Conservation (phyloP, 306 rosid species). For the Quercus engelmannii region DNA sequence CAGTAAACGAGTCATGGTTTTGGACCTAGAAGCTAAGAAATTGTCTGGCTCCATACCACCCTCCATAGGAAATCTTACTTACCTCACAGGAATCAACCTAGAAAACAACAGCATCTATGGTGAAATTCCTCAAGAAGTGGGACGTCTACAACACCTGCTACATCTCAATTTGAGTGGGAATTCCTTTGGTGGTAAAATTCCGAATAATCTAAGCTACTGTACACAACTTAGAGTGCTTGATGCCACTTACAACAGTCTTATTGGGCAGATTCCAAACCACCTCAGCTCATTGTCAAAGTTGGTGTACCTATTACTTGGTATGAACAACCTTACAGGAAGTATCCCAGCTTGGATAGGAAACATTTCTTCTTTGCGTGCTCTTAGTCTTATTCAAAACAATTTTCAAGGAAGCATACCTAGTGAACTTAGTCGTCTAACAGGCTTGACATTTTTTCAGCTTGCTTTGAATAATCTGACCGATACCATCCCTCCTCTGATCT, state of each 20-base stretch:
- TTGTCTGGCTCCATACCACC: constrained; percentile 32
- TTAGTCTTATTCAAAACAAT: constrained; percentile 23
- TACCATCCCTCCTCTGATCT: constrained; percentile 32
- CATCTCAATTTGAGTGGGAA: constrained; percentile 25
- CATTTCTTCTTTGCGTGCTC: constrained; percentile 25
- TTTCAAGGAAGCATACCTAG: constrained; percentile 41
- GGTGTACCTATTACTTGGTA: background rate
- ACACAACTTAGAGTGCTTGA: constrained; percentile 4
- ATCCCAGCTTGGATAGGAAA: constrained; percentile 59
- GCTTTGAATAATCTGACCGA: constrained; percentile 29
- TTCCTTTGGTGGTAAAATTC: constrained; percentile 36
- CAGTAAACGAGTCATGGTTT: constrained; percentile 16
- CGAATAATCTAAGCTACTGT: constrained; percentile 39
- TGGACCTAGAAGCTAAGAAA: constrained; percentile 14
- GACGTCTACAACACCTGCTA: constrained; percentile 20
- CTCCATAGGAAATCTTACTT: constrained; percentile 43
- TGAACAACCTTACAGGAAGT: constrained; percentile 36
- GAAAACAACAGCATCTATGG: constrained; percentile 22
- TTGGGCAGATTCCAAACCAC: constrained; percentile 25
- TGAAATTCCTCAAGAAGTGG: constrained; percentile 38
- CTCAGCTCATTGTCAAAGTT: constrained; percentile 18
- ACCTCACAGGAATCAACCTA: constrained; percentile 21
- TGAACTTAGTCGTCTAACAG: constrained; percentile 28
- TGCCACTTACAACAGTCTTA: background rate
- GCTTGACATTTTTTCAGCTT: constrained; percentile 13